These are phyloP conservation scores for Globisporangium orthogonon DNA, from an alignment of 352 stramenopile genomes.

Conservation along the genomic window DNA sequence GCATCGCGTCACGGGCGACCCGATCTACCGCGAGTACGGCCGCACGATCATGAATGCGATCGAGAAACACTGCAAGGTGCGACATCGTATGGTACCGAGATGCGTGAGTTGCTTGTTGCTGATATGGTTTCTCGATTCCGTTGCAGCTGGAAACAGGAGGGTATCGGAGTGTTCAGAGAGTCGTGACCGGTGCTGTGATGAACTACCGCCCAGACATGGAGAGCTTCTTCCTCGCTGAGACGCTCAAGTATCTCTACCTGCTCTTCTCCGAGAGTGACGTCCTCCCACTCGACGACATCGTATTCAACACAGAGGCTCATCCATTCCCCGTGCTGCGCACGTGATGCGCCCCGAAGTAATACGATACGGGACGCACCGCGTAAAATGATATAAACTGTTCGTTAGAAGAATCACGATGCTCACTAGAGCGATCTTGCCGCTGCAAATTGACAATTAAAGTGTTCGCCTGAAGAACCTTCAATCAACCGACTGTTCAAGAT, in stretches of 20 bases:
- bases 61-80: conserved; percentile 59
- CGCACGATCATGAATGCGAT: conserved; percentile 77
- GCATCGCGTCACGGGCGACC: conserved; percentile 79
- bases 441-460: too few relatives aligned
- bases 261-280: conserved; percentile 76
- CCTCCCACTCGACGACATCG: conserved; percentile 59
- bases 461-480: background rate
- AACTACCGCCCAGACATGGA: conserved; percentile 55
- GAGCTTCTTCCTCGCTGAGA: conserved; percentile 90
- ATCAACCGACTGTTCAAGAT: background rate
- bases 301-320: conserved; percentile 87
- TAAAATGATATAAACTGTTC: too few relatives aligned
- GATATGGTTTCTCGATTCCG: background rate
- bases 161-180: conserved; percentile 59
- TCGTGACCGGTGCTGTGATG: conserved; percentile 26
- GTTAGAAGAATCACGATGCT: too few relatives aligned
- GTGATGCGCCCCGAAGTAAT: too few relatives aligned
- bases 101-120: too few relatives aligned
- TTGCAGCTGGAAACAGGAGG: conserved; percentile 37
- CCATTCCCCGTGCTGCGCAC: conserved; percentile 31
- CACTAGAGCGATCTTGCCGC: too few relatives aligned
- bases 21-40: conserved; percentile 72
- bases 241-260: conserved; percentile 91
- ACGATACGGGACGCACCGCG: too few relatives aligned
- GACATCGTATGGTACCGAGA: background rate